Evolutionary conservation across 805 yeast genomes (phyloP).

Genomic region (Candida railenensis): DNA sequence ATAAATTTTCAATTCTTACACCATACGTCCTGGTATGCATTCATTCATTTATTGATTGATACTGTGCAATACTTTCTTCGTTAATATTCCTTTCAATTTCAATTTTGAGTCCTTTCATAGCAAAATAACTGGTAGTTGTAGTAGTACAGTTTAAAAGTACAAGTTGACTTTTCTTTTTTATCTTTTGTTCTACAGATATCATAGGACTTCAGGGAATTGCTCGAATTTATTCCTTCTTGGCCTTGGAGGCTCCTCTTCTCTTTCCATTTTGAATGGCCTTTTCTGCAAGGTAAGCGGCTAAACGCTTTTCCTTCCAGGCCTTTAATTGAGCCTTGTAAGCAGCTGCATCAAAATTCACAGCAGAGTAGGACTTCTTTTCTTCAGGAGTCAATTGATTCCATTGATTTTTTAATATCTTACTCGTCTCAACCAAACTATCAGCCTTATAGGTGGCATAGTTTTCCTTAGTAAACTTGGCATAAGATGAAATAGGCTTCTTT

Average conservation of each 20-base stretch:
- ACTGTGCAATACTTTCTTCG: too few relatives aligned
- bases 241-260: not conserved
- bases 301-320: conserved; percentile 32
- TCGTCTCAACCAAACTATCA: conserved; percentile 18
- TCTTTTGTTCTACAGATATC: not conserved
- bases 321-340: conserved; percentile 19
- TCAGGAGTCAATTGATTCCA: conserved; percentile 30
- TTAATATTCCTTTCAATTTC: too few relatives aligned
- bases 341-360: conserved; percentile 15
- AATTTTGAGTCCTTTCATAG: too few relatives aligned
- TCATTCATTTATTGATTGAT: too few relatives aligned
- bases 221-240: too few relatives aligned
- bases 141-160: too few relatives aligned
- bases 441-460: conserved; percentile 23
- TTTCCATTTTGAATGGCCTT: not conserved
- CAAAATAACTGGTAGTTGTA: too few relatives aligned
- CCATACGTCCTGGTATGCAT: too few relatives aligned
- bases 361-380: conserved; percentile 26
- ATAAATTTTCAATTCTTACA: too few relatives aligned
- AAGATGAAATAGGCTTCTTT: conserved; percentile 27
- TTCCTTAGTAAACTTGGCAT: conserved; percentile 29
- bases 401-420: conserved; percentile 23
- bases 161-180: too few relatives aligned
- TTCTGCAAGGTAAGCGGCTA: conserved; percentile 14
- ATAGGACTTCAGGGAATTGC: not conserved